Conservation (phyloP, 495 filamentous ascomycete species). For the Hypoxylon intermedium region DNA sequence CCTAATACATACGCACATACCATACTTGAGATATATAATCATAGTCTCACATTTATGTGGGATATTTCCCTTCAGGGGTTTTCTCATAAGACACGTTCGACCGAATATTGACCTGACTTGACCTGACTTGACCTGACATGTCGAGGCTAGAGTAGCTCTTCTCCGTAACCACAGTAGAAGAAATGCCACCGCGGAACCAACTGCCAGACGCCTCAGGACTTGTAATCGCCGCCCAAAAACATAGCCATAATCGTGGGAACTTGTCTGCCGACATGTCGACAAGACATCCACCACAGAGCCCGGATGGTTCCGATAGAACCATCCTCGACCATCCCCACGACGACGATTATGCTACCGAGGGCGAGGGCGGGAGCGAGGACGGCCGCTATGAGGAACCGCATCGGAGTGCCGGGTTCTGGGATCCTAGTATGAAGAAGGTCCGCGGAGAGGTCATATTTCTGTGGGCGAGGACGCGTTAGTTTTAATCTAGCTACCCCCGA, state of each 20-base stretch:
- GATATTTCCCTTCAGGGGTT: not conserved
- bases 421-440: conserved; percentile 55
- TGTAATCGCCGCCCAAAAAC: conserved; percentile 13
- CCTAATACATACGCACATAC: too few relatives aligned
- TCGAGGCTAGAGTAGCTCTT: not conserved
- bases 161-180: not conserved
- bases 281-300: not conserved
- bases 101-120: not conserved
- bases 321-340: not conserved
- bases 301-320: conserved; percentile 19
- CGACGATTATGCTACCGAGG: conserved; percentile 5
- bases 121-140: not conserved
- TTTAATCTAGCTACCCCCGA: not conserved
- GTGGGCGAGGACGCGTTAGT: conserved; percentile 53
- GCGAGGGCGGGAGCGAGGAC: conserved; percentile 35
- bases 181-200: conserved; percentile 17
- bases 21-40: too few relatives aligned
- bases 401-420: conserved; percentile 59
- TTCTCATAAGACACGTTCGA: not conserved
- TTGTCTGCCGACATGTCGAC: not conserved
- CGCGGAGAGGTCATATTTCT: conserved; percentile 52
- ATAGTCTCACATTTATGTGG: too few relatives aligned
- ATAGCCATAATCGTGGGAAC: not conserved
- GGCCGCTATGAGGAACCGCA: conserved; percentile 41
- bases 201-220: conserved; percentile 25